Evolutionary conservation across 768 basidiomycete species (phyloP).

Genomic region (Coprinopsis sp.): DNA sequence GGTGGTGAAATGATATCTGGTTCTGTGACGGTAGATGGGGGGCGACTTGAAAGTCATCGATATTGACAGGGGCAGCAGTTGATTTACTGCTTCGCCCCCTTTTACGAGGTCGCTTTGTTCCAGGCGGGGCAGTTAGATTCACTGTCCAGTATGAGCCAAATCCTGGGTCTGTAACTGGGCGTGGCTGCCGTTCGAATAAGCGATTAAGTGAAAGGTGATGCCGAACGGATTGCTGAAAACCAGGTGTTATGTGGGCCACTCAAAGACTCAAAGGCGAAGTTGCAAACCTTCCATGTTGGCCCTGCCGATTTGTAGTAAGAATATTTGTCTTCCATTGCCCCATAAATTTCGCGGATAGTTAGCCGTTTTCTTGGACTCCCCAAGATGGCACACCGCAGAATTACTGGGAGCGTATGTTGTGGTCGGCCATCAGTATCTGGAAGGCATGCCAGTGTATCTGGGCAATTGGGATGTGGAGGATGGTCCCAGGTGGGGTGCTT

Average conservation of each 20-base stretch:
- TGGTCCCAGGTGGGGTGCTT: conserved; percentile 34
- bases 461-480: conserved; percentile 69
- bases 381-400: conserved; percentile 78
- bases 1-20: too few relatives aligned
- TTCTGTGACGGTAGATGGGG: neutral
- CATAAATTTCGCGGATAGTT: conserved; percentile 82
- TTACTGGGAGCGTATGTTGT: conserved; percentile 81
- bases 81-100: conserved; percentile 61
- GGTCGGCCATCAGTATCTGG: conserved; percentile 76
- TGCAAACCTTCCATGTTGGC: conserved; percentile 75
- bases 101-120: conserved; percentile 81
- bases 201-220: conserved; percentile 82
- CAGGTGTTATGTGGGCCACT: conserved; percentile 10
- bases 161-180: conserved; percentile 80
- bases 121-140: conserved; percentile 79
- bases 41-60: neutral
- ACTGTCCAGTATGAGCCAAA: conserved; percentile 90
- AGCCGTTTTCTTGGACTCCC: conserved; percentile 71
- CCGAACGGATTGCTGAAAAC: conserved; percentile 74
- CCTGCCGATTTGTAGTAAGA: conserved; percentile 77
- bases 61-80: conserved; percentile 15
- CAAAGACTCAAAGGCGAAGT: conserved; percentile 10
- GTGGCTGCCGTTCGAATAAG: conserved; percentile 75
- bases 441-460: conserved; percentile 71
- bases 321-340: conserved; percentile 83